Evolutionary conservation across 2,329 filamentous ascomycete species (phyloP).

Genomic region (Calonectria honghensis): DNA sequence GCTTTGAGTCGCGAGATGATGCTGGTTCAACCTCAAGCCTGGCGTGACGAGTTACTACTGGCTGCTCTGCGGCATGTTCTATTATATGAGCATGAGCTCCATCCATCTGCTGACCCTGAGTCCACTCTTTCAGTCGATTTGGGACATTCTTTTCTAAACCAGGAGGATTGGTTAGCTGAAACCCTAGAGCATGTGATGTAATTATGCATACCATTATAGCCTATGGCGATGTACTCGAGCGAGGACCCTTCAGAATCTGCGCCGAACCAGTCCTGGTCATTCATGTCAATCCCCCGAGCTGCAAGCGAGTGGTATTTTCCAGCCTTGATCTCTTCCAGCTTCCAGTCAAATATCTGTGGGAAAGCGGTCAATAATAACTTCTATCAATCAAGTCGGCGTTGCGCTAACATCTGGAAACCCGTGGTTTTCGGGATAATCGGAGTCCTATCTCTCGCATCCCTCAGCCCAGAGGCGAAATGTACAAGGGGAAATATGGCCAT

Average conservation of each 20-base stretch:
- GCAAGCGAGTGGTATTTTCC: neutral
- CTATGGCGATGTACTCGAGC: constrained; percentile 26
- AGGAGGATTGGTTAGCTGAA: neutral
- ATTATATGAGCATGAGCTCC: neutral
- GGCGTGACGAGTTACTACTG: neutral
- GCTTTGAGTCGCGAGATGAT: constrained; percentile 23
- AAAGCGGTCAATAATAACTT: neutral
- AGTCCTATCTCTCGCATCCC: constrained; percentile 59
- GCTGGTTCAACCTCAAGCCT: neutral
- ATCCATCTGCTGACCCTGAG: neutral
- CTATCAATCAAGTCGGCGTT: neutral
- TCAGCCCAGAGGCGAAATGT: constrained; percentile 64
- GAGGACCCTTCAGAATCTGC: constrained; percentile 11
- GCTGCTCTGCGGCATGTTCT: neutral
- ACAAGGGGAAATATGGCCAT: constrained; percentile 63
- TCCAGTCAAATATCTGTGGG: constrained; percentile 15
- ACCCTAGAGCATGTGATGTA: too few relatives aligned
- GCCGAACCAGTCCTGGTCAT: neutral
- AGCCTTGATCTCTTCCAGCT: constrained; percentile 16
- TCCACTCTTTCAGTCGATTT: constrained; percentile 35
- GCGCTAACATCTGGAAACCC: constrained; percentile 36
- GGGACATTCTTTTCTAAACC: constrained; percentile 23
- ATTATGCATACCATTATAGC: constrained; percentile 23
- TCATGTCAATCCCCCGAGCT: neutral
- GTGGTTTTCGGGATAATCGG: constrained; percentile 25